These are phyloP conservation scores for Cystofilobasidium capitatum DNA, from an alignment of 768 basidiomycete species.

Conservation along the genomic window DNA sequence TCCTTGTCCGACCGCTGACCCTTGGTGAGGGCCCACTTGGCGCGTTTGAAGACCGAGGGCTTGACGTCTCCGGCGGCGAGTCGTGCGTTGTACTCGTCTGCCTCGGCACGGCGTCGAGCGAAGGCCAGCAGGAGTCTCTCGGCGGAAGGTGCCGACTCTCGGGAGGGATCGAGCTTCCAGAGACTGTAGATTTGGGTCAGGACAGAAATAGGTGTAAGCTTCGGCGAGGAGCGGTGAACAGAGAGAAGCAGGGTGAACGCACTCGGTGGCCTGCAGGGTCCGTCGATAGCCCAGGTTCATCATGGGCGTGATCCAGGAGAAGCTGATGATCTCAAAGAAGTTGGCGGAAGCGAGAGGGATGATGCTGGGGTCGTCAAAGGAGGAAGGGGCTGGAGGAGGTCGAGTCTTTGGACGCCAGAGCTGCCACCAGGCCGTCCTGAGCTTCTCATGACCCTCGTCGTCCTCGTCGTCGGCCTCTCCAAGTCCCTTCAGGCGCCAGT, in stretches of 20 bases:
- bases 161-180: conserved; percentile 49
- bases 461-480: not conserved
- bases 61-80: conserved; percentile 3
- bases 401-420: conserved; percentile 46
- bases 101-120: not conserved
- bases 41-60: conserved; percentile 2
- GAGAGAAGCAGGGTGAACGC: not conserved
- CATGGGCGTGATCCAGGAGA: conserved; percentile 49
- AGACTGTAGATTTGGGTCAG: conserved; percentile 62
- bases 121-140: not conserved
- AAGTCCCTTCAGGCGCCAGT: not conserved
- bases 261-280: not conserved
- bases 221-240: not conserved
- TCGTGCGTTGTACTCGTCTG: conserved; percentile 12
- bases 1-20: not conserved
- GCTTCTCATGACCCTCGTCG: not conserved
- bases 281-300: not conserved
- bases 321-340: conserved; percentile 53
- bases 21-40: conserved; percentile 2
- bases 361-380: conserved; percentile 52
- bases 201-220: conserved; percentile 54
- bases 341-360: conserved; percentile 56
- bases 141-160: conserved; percentile 3
- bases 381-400: conserved; percentile 51
- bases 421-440: not conserved